phyloP scores from a whole-genome alignment of 176 grass and related monocot genomes.

The Phyllostachys edulis region DNA sequence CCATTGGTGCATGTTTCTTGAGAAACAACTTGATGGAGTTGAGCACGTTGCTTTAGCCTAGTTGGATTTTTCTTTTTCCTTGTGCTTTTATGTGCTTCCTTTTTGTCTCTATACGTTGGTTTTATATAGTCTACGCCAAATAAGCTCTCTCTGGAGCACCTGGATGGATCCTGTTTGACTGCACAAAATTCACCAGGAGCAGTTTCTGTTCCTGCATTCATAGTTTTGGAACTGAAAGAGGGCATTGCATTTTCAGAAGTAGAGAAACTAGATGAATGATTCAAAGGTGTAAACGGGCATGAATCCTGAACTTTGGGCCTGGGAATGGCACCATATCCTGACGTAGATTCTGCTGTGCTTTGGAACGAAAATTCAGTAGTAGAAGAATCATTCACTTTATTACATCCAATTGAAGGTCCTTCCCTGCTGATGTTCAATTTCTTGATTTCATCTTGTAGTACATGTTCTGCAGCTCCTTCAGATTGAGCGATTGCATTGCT shows the following conservation, averaged over 20 bases:
- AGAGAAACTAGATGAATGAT: constrained; percentile 28
- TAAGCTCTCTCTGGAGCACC: constrained; percentile 53
- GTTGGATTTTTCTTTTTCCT: constrained; percentile 56
- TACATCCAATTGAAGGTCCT: constrained; percentile 2
- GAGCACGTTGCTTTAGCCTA: constrained; percentile 47
- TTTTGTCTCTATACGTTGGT: constrained; percentile 57
- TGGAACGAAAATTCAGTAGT: constrained; percentile 45
- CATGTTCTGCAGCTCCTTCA: constrained; percentile 39
- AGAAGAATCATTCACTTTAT: background rate
- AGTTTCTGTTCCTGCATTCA: constrained; percentile 12
- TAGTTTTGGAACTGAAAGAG: constrained; percentile 41
- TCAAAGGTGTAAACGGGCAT: constrained; percentile 20
- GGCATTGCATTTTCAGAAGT: constrained; percentile 32
- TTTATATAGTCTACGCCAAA: constrained; percentile 55
- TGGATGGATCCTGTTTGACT: constrained; percentile 36
- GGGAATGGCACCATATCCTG: constrained; percentile 22
- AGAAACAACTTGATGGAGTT: constrained; percentile 33
- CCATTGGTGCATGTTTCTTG: constrained; percentile 32
- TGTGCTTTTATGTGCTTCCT: constrained; percentile 47
- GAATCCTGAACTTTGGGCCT: constrained; percentile 33
- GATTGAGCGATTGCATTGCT: constrained; percentile 15
- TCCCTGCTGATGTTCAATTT: constrained; percentile 56
- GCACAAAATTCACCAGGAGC: constrained; percentile 29
- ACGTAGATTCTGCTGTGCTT: constrained; percentile 26
- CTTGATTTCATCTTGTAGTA: constrained; percentile 55